Percentiles rank a stretch among this genome's conserved stretches.
phyloP scores from a whole-genome alignment of 192 early-diverging fungal species.

The Backusella tuberculispora region DNA sequence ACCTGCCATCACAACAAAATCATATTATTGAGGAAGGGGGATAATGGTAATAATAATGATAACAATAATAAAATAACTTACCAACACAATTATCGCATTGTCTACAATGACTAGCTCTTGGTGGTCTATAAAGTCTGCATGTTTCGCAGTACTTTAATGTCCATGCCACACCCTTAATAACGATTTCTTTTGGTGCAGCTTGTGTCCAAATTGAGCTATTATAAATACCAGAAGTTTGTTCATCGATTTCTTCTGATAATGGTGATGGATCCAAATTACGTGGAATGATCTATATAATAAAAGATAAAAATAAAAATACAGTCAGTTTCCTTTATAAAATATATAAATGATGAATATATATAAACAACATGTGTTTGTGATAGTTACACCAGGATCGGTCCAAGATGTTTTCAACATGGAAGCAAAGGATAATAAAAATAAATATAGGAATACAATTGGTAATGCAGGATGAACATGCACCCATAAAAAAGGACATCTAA shows the following conservation, averaged over 20 bases:
- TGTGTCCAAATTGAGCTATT: slow-evolving; percentile 10
- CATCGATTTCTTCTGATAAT: slow-evolving; percentile 7
- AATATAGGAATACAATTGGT: slow-evolving; percentile 70
- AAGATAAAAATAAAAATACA: not conserved
- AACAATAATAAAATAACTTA: slow-evolving; percentile 19
- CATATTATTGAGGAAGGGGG: no score
- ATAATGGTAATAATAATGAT: no score
- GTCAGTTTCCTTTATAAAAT: not conserved
- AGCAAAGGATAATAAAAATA: slow-evolving; percentile 61
- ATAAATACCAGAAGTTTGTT: slow-evolving; percentile 6
- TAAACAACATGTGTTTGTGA: not conserved
- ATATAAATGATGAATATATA: not conserved
- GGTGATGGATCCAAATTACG: slow-evolving; percentile 69
- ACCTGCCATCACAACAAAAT: not conserved
- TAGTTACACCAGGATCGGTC: slow-evolving; percentile 69
- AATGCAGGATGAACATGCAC: slow-evolving; percentile 58
- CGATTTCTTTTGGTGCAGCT: slow-evolving; percentile 57
- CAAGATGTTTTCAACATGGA: slow-evolving; percentile 79
- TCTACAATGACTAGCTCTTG: slow-evolving; percentile 87
- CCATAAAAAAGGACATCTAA: slow-evolving; percentile 72
- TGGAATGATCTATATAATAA: slow-evolving; percentile 59
- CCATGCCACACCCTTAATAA: slow-evolving; percentile 62
- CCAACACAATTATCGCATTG: slow-evolving; percentile 92
- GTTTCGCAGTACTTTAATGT: slow-evolving; percentile 90
- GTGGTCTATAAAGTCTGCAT: slow-evolving; percentile 86